Evolutionary conservation across 306 rosid species (phyloP).

Genomic region (Quercus variabilis): DNA sequence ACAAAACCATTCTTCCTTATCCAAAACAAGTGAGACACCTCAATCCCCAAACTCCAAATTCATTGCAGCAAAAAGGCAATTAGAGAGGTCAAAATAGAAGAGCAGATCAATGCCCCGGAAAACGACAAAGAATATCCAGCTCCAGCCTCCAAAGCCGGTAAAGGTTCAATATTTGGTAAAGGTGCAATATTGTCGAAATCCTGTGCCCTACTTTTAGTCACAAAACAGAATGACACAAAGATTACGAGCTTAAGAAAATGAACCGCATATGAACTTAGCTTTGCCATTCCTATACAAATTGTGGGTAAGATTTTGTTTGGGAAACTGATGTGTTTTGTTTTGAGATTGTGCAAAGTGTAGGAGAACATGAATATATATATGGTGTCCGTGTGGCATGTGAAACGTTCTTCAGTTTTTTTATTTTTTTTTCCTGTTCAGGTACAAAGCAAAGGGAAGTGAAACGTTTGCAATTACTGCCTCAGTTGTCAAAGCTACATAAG

Average conservation of each 20-base stretch:
- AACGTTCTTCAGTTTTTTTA: constrained; percentile 1
- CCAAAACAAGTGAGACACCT: constrained; percentile 5
- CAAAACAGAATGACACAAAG: constrained; percentile 27
- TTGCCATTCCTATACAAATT: constrained; percentile 35
- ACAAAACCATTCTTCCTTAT: not conserved
- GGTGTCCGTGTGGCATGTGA: constrained; percentile 28
- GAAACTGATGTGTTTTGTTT: not conserved
- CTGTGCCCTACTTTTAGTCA: constrained; percentile 33
- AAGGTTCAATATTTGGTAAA: constrained; percentile 30
- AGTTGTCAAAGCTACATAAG: not conserved
- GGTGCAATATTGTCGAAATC: not conserved
- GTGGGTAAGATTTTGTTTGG: not conserved
- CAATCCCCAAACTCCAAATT: constrained; percentile 9
- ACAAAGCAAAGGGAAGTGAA: not conserved
- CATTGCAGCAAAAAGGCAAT: constrained; percentile 32
- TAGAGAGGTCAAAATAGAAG: constrained; percentile 44
- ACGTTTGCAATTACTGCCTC: constrained; percentile 1
- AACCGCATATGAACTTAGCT: constrained; percentile 14
- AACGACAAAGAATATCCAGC: constrained; percentile 36
- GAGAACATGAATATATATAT: constrained; percentile 40
- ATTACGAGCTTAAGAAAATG: constrained; percentile 15
- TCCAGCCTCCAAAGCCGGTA: constrained; percentile 50
- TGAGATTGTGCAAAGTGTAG: not conserved
- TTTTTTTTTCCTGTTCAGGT: not conserved
- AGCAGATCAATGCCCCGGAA: constrained; percentile 28